Evolutionary conservation across 2,329 filamentous ascomycete genomes (phyloP).

Genomic region (Apiospora phragmitis): DNA sequence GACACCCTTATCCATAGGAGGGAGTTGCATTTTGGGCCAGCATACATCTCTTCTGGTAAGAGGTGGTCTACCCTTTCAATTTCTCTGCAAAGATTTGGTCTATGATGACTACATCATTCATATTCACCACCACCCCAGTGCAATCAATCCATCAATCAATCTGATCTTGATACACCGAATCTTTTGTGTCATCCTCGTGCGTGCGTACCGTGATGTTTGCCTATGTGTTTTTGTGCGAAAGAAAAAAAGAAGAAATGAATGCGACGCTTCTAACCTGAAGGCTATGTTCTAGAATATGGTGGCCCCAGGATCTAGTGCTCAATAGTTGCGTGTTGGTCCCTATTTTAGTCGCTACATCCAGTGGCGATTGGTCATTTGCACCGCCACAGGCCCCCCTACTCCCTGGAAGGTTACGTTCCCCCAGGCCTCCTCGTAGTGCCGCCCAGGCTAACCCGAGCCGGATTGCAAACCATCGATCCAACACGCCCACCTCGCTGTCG

Average conservation of each 20-base stretch:
- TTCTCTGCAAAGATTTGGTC: constrained; percentile 1
- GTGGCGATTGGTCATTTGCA: constrained; percentile 3
- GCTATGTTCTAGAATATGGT: neutral
- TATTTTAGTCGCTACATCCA: neutral
- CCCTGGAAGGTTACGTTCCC: neutral
- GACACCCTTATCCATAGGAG: constrained; percentile 8
- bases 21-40: constrained; percentile 14
- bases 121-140: neutral
- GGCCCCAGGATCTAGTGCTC: neutral
- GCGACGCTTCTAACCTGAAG: neutral
- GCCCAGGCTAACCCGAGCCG: neutral
- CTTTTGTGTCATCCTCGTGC: neutral
- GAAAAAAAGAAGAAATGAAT: too few relatives aligned
- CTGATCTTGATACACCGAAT: constrained; percentile 4
- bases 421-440: constrained; percentile 3
- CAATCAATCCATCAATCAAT: neutral
- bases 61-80: constrained; percentile 11
- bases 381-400: constrained; percentile 9
- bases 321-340: neutral
- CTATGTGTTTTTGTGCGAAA: neutral
- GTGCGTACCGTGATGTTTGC: neutral
- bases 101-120: neutral
- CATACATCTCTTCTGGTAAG: constrained; percentile 17
- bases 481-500: neutral
- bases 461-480: neutral